Evolutionary conservation across 345 rosid species (phyloP).

Genomic region (Bruguiera parviflora): DNA sequence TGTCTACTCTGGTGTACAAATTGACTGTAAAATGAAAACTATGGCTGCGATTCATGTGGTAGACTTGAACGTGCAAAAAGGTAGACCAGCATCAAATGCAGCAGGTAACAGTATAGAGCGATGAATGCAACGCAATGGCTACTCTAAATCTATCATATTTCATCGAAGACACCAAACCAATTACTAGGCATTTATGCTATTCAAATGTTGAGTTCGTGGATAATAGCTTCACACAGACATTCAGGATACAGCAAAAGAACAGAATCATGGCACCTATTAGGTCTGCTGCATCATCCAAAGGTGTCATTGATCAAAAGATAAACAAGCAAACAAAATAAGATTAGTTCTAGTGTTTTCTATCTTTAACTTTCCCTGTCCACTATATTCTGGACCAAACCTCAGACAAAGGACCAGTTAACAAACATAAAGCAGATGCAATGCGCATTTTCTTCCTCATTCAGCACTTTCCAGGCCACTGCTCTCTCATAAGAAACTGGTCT

Average conservation of each 20-base stretch:
- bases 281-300: constrained; percentile 4
- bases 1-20: no score
- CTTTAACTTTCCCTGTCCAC: neutral
- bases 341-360: constrained; percentile 6
- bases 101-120: neutral
- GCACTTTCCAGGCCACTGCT: constrained; percentile 98
- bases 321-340: constrained; percentile 25
- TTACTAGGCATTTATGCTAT: no score
- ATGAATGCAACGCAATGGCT: neutral
- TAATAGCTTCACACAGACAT: constrained; percentile 8
- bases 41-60: neutral
- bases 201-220: neutral
- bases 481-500: constrained; percentile 92
- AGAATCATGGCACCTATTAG: constrained; percentile 6
- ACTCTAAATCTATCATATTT: neutral
- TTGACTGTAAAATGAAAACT: no score
- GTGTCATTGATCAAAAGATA: constrained; percentile 10
- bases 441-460: constrained; percentile 89
- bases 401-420: constrained; percentile 95
- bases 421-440: constrained; percentile 98
- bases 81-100: neutral
- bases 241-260: constrained; percentile 8
- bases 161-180: neutral
- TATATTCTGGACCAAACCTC: constrained; percentile 18
- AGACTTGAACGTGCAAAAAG: neutral